phyloP scores from a whole-genome alignment of 2,329 filamentous ascomycete species.

The Orbilia oligospora region DNA sequence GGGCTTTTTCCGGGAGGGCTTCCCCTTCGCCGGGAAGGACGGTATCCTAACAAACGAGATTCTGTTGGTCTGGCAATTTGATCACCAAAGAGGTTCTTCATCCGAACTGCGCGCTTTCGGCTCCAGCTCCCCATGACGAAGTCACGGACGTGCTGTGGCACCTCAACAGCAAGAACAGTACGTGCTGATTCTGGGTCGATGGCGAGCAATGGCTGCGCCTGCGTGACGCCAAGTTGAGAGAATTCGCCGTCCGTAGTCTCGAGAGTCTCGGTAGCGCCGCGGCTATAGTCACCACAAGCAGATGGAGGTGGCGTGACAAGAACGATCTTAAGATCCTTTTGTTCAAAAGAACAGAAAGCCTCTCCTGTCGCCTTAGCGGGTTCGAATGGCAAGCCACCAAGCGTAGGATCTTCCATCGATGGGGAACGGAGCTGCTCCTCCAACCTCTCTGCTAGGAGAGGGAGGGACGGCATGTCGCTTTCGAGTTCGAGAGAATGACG shows the following conservation, averaged over 20 bases:
- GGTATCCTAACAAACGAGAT: slow-evolving; percentile 41
- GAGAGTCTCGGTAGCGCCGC: slow-evolving; percentile 35
- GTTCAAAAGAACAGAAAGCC: slow-evolving; percentile 55
- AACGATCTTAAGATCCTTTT: slow-evolving; percentile 53
- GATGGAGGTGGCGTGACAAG: slow-evolving; percentile 56
- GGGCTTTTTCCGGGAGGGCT: slow-evolving; percentile 43
- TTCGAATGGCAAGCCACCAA: slow-evolving; percentile 41
- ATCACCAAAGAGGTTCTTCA: slow-evolving; percentile 57
- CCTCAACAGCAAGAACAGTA: slow-evolving; percentile 51
- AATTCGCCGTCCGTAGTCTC: slow-evolving; percentile 51
- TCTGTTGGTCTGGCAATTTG: slow-evolving; percentile 54
- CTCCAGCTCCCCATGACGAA: slow-evolving; percentile 60
- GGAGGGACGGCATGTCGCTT: slow-evolving; percentile 44
- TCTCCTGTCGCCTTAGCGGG: slow-evolving; percentile 46
- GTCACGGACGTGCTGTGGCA: slow-evolving; percentile 56
- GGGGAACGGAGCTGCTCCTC: slow-evolving; percentile 55
- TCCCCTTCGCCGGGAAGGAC: slow-evolving; percentile 30
- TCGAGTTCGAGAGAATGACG: slow-evolving; percentile 55
- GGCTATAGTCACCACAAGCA: slow-evolving; percentile 46
- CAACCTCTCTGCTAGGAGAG: slow-evolving; percentile 45
- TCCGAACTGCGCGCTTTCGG: slow-evolving; percentile 53
- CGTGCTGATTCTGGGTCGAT: slow-evolving; percentile 55
- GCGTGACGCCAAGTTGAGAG: slow-evolving; percentile 44
- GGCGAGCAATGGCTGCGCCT: slow-evolving; percentile 48
- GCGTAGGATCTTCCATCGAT: slow-evolving; percentile 49